Conservation (phyloP, 306 rosid species). For the Corylus heterophylla region DNA sequence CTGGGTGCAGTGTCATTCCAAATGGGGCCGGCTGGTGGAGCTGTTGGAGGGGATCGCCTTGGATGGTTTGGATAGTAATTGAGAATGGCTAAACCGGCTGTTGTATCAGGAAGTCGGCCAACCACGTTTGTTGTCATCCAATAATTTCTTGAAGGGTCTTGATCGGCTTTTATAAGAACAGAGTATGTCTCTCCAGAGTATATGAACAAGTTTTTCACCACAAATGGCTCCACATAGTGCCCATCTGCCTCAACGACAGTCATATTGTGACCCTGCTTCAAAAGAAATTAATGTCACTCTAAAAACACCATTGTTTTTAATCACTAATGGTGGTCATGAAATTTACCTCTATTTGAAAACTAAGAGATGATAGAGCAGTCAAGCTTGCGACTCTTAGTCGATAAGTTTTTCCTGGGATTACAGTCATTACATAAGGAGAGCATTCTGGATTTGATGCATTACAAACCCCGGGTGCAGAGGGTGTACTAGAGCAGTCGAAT, state of each 20-base stretch:
- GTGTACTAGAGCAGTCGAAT: conserved; percentile 59
- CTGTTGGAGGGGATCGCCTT: conserved; percentile 44
- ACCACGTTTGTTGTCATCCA: conserved; percentile 74
- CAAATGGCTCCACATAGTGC: conserved; percentile 81
- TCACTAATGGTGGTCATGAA: background rate
- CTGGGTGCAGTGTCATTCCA: conserved; percentile 53
- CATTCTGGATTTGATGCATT: conserved; percentile 64
- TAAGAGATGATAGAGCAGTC: conserved; percentile 76
- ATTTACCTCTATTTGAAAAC: conserved; percentile 78
- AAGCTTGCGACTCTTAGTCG: conserved; percentile 68
- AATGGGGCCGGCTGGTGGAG: conserved; percentile 55
- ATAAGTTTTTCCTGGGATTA: conserved; percentile 67
- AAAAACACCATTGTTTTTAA: background rate
- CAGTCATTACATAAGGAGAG: conserved; percentile 50
- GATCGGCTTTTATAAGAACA: conserved; percentile 65
- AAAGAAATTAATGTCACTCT: background rate
- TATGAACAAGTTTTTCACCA: conserved; percentile 61
- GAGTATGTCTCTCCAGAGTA: conserved; percentile 95
- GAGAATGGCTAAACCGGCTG: conserved; percentile 62
- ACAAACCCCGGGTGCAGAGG: conserved; percentile 45
- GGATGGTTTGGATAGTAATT: conserved; percentile 93
- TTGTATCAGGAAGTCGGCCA: conserved; percentile 50
- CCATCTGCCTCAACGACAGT: conserved; percentile 95
- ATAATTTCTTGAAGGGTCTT: conserved; percentile 75
- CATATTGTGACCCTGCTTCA: conserved; percentile 81